Base-by-base conservation (phyloP, 78 protist species). In the Corallochytrium limacisporum region DNA sequence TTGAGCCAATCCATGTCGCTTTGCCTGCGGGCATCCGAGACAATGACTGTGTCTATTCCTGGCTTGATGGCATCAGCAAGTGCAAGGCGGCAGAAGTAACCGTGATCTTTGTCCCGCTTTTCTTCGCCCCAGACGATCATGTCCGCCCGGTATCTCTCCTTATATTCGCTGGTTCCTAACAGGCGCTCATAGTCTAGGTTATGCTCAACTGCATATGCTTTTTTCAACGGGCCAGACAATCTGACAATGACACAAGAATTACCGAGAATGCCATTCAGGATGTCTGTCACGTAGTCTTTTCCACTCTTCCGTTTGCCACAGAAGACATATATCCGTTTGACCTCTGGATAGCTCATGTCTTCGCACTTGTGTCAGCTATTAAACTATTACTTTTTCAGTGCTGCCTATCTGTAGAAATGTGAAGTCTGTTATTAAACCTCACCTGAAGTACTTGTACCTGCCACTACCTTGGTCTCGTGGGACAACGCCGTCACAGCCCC, bases 71-170 rank as follows among this genome's bases (percentile, higher is more conserved):
- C 28, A 18, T 18, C 49, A 18, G 49, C 18, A 18, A n/a, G n/a
- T n/a, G n/a, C 28, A 20, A 20, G 28, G 18, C 18, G 18, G 33
- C 71, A 61, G 24, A 61, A 61, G 54, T 61, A 61, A 13, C 66
- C 66, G 24, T n/a, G 24, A 35, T 69, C 75, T 10, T 16, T 31
- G 22, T 50, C 31, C 18, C 75, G 62, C 51, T 56, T 48, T 20
- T 33, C 47, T 26, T 69, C 75, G 24, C 75, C 75, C 75, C 75
- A 69, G 8, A 15, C 13, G 28, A 69, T 69, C 75, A 69, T 69
- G 47, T 51, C 66, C 12, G 62, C 65, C 9, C 75, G 12, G 75
- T 51, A 69, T 18, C 35, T 48, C 65, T 69, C 75, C 26, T 69
- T 69, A 53, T 69, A 69, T 18, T 38, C 60, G 28, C 71, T 32